Percentiles rank a stretch among this genome's conserved stretches.
These are phyloP conservation scores for Verbascum thapsus DNA, from an alignment of 257 asterid genomes.

Conservation along the genomic window DNA sequence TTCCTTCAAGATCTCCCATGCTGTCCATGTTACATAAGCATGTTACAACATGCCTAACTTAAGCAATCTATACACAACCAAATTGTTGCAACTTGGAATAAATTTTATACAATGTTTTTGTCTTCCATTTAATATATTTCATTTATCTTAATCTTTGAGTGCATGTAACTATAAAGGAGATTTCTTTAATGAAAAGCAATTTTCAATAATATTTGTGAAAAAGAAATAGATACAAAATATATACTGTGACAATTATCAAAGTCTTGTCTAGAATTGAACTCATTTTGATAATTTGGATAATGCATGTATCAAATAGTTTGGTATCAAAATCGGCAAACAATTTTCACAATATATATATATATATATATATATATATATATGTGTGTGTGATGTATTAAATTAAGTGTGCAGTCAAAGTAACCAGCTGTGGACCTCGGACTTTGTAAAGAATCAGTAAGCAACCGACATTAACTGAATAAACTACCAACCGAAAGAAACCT, in stretches of 20 bases:
- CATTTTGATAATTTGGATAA: not conserved
- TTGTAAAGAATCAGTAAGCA: constrained; percentile 32
- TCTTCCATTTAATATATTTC: not conserved
- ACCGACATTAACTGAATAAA: constrained; percentile 72
- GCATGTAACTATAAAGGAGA: constrained; percentile 20
- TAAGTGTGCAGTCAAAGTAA: too few species aligned
- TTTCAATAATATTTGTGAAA: too few species aligned
- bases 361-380: too few species aligned
- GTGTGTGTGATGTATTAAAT: too few species aligned
- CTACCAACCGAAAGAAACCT: constrained; percentile 54
- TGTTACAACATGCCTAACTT: constrained; percentile 56
- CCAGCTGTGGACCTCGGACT: constrained; percentile 37
- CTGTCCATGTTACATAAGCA: constrained; percentile 57
- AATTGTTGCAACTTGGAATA: constrained; percentile 30
- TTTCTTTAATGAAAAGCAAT: not conserved
- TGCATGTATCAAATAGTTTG: not conserved
- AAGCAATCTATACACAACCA: constrained; percentile 27
- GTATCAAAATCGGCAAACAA: not conserved
- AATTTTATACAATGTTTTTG: not conserved
- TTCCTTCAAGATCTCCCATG: constrained; percentile 55
- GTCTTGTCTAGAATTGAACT: not conserved
- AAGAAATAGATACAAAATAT: too few species aligned
- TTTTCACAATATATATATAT: not conserved
- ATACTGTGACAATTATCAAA: not conserved
- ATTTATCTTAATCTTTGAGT: constrained; percentile 19